Percentiles rank a stretch among this genome's conserved stretches.
Evolutionary conservation across 345 rosid genomes (phyloP).

Genomic region (Dipteronia sinensis): DNA sequence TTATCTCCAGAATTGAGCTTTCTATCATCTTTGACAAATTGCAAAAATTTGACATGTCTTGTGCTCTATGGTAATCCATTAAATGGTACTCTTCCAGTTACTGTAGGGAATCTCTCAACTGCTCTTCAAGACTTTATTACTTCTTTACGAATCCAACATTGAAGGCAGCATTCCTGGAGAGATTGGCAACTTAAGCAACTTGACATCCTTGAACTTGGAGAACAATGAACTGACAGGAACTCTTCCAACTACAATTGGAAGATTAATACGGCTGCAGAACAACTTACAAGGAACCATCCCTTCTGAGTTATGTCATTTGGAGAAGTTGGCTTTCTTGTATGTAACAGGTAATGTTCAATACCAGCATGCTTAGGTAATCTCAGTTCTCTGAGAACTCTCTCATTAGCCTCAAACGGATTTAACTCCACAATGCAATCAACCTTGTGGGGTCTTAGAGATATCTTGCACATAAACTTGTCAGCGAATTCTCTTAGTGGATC

Average conservation of each 20-base stretch:
- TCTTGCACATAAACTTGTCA: slow-evolving; percentile 20
- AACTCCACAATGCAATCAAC: slow-evolving; percentile 13
- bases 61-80: background rate
- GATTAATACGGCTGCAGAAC: background rate
- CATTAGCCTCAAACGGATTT: slow-evolving; percentile 5
- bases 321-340: background rate
- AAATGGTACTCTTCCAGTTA: background rate
- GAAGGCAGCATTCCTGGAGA: slow-evolving; percentile 19
- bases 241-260: slow-evolving; percentile 13
- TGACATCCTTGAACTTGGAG: background rate
- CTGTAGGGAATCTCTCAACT: background rate
- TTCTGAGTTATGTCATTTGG: slow-evolving; percentile 5
- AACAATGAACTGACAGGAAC: slow-evolving; percentile 9
- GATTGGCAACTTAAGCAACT: slow-evolving; percentile 12
- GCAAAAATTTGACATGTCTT: background rate
- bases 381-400: slow-evolving; percentile 4
- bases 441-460: slow-evolving; percentile 2
- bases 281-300: slow-evolving; percentile 8
- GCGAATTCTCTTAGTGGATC: slow-evolving; percentile 18
- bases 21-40: slow-evolving; percentile 9
- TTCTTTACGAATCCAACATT: background rate
- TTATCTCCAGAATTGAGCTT: background rate
- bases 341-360: slow-evolving; percentile 1
- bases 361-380: slow-evolving; percentile 12
- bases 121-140: background rate